Evolutionary conservation across 441 rosid species (phyloP), one percentile per base, ranked within the genome.

Genomic region (Manihot esculenta): DNA sequence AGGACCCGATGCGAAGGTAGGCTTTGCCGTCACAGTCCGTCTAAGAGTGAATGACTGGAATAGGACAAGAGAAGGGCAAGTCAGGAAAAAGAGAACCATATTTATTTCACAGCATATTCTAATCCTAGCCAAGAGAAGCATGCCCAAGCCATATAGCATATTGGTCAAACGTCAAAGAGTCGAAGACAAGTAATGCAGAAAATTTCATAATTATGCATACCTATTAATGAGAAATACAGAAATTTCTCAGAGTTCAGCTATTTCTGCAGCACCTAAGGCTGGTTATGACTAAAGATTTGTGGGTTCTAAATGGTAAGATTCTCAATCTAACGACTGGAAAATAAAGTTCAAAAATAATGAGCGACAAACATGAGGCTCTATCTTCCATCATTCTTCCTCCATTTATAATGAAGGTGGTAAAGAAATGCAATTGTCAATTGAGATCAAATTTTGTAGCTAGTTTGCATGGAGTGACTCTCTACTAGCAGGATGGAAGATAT

Each of bases 21-120:
- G 82, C 72, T 78, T 86, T 33, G 76, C 76, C 70, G 85, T 56
- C 30, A 62, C 84, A 1, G 89, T 84, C 56, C 80, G 89, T 69
- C 93, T 82, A 74, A 94, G 88, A 72, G 78, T 84, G 83, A 82
- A 71, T 51, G 97, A 94, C 99, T 94, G 87, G 44, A 41, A 47
- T 66, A 24, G 10, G 58, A 79, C 48, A 69, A 47, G 20, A 7
- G 10, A 57, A 35, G 35, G 41, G 10, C 26, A 33, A 13, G 51
- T 70, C n/a, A 74, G 61, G 33, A 58, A 49, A 24, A 66, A 30
- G 66, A 27, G 10, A 71, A 20, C 10, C 1, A 48, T 9, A 50
- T 21, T 13, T 30, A 47, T n/a, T 26, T 42, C 17, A 55, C 24
- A 12, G 44, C 8, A 58, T 33, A 27, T 30, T 38, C 33, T 23